These are phyloP conservation scores for Mycena albidolilacea DNA, from an alignment of 768 basidiomycete species.

Conservation along the genomic window DNA sequence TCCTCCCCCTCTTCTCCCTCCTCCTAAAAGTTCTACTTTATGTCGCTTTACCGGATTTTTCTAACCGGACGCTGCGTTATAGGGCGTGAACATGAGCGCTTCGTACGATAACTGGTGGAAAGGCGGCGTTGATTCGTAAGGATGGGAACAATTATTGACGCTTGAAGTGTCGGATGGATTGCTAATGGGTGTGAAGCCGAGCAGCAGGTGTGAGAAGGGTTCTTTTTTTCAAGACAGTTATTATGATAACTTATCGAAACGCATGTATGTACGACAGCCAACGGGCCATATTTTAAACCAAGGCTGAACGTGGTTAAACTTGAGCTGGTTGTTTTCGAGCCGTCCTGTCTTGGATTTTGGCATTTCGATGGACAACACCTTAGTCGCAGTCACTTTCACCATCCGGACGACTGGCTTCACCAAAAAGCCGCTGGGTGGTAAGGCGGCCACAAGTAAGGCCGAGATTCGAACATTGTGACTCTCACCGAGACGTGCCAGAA, in stretches of 20 bases:
- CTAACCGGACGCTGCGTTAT: not conserved
- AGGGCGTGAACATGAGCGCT: slow-evolving; percentile 44
- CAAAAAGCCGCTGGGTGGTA: no score
- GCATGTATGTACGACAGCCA: not conserved
- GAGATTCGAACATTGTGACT: no score
- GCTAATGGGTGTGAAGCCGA: not conserved
- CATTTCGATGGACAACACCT: no score
- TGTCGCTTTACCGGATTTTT: not conserved
- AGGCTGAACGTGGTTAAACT: not conserved
- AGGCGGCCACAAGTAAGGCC: no score
- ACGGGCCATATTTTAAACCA: not conserved
- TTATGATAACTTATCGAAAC: not conserved
- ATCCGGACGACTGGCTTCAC: no score
- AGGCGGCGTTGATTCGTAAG: slow-evolving; percentile 19
- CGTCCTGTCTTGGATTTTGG: no score
- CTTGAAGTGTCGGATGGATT: no score
- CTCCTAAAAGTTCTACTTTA: not conserved
- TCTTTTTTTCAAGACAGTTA: not conserved
- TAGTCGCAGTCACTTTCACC: no score
- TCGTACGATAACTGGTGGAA: slow-evolving; percentile 44
- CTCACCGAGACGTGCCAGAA: no score
- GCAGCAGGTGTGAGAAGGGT: not conserved
- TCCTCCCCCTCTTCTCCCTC: not conserved
- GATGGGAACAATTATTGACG: no score
- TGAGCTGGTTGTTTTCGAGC: no score